Evolutionary conservation across 345 rosid species (phyloP).

Genomic region (Geranium brycei): DNA sequence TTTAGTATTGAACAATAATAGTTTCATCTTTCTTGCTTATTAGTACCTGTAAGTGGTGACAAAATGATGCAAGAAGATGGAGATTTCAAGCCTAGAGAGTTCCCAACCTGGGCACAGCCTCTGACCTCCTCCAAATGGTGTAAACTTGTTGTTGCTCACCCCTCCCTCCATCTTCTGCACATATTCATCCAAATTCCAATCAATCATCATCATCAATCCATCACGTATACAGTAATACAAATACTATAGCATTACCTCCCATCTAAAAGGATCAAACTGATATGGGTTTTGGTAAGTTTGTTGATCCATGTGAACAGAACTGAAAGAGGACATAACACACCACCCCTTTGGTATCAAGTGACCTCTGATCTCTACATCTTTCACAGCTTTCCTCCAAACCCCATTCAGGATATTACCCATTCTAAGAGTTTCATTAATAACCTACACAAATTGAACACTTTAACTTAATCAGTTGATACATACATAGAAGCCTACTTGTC

Average conservation of each 20-base stretch:
- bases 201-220: too few relatives aligned
- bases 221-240: not conserved
- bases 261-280: conserved; percentile 87
- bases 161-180: conserved; percentile 45
- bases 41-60: conserved; percentile 55
- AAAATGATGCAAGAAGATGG: conserved; percentile 85
- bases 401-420: conserved; percentile 79
- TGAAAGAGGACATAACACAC: conserved; percentile 80
- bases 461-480: too few relatives aligned
- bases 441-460: conserved; percentile 21
- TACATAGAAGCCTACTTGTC: too few relatives aligned
- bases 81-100: conserved; percentile 76
- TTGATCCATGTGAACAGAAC: conserved; percentile 84
- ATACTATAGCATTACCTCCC: conserved; percentile 43
- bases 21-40: too few relatives aligned
- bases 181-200: too few relatives aligned
- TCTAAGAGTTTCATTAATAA: conserved; percentile 85
- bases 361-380: conserved; percentile 80
- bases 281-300: conserved; percentile 63
- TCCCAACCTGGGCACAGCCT: conserved; percentile 93
- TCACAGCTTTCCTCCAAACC: conserved; percentile 86
- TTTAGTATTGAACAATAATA: not conserved
- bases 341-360: conserved; percentile 84
- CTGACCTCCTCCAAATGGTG: conserved; percentile 98
- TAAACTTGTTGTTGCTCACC: conserved; percentile 26